Percentiles rank a stretch among this genome's conserved stretches.
Conservation (phyloP, 177 flowering plant species). For the Vitis hybrid region DNA sequence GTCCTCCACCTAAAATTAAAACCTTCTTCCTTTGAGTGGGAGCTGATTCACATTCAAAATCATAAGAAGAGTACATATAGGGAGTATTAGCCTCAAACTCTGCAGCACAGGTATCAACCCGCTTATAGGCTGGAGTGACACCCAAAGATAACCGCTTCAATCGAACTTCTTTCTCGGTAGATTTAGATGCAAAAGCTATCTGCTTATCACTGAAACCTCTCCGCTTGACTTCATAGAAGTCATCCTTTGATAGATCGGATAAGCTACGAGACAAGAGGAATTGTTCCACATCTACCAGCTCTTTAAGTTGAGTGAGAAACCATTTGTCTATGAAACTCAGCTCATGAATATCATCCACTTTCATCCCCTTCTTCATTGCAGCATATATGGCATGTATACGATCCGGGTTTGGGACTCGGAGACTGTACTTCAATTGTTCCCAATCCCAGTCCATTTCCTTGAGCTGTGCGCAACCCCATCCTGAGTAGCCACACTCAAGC, state of each 20-base stretch:
- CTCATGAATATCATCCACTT: constrained; percentile 81
- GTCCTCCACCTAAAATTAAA: constrained; percentile 96
- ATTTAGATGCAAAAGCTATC: constrained; percentile 86
- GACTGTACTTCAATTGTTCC: constrained; percentile 84
- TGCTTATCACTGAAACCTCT: constrained; percentile 97
- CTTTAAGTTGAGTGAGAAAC: constrained; percentile 93
- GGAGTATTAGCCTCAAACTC: constrained; percentile 99
- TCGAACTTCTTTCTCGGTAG: constrained; percentile 79
- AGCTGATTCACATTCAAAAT: constrained; percentile 84
- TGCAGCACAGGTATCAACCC: constrained; percentile 98
- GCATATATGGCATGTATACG: constrained; percentile 94
- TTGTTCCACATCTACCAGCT: constrained; percentile 81
- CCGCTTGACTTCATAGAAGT: constrained; percentile 77
- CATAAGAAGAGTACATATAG: constrained; percentile 97
- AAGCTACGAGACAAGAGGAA: constrained; percentile 49
- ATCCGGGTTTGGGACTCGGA: constrained; percentile 89
- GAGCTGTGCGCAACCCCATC: constrained; percentile 83
- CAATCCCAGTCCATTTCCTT: constrained; percentile 89
- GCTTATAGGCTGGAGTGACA: constrained; percentile 77
- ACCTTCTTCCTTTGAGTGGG: constrained; percentile 90
- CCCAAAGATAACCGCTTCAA: constrained; percentile 65
- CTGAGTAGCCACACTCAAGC: constrained; percentile 76
- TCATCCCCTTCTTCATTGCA: constrained; percentile 94
- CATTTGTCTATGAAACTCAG: constrained; percentile 81
- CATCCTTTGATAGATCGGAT: constrained; percentile 64